These are phyloP conservation scores for Rehmannia glutinosa DNA, from an alignment of 257 asterid species.

Conservation along the genomic window DNA sequence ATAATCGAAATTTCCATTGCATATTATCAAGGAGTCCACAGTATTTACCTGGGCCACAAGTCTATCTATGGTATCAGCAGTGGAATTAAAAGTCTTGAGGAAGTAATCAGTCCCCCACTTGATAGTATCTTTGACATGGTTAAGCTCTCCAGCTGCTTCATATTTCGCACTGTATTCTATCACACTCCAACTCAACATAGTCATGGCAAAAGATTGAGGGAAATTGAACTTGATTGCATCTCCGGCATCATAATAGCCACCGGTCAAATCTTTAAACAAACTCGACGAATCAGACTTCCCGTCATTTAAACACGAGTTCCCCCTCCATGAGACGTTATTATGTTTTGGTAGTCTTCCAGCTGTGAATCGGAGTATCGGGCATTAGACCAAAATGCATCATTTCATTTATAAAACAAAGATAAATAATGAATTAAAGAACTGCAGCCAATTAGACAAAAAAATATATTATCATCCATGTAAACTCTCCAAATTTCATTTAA, in stretches of 20 bases:
- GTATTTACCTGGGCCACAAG: conserved; percentile 66
- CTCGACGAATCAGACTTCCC: conserved; percentile 52
- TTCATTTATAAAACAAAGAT: neutral
- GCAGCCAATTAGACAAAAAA: neutral
- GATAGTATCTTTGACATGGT: conserved; percentile 81
- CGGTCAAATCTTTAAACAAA: conserved; percentile 61
- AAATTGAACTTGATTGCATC: conserved; percentile 94
- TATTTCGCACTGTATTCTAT: conserved; percentile 79
- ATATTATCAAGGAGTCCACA: neutral
- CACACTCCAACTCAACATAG: conserved; percentile 98
- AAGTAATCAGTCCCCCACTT: conserved; percentile 99
- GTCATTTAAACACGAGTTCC: conserved; percentile 73
- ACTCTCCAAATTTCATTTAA: neutral
- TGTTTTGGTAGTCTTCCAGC: conserved; percentile 93
- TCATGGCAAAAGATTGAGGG: conserved; percentile 89
- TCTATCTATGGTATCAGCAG: conserved; percentile 73
- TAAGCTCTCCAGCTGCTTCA: conserved; percentile 93
- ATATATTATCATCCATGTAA: neutral
- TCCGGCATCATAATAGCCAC: conserved; percentile 96
- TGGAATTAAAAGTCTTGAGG: conserved; percentile 84
- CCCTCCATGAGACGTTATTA: conserved; percentile 96
- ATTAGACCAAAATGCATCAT: conserved; percentile 16
- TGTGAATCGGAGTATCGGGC: conserved; percentile 26
- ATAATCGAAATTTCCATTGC: neutral
- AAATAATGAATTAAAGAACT: neutral